Conservation (phyloP, 192 early-diverging fungal species). For the Polychytrium aggregatum region DNA sequence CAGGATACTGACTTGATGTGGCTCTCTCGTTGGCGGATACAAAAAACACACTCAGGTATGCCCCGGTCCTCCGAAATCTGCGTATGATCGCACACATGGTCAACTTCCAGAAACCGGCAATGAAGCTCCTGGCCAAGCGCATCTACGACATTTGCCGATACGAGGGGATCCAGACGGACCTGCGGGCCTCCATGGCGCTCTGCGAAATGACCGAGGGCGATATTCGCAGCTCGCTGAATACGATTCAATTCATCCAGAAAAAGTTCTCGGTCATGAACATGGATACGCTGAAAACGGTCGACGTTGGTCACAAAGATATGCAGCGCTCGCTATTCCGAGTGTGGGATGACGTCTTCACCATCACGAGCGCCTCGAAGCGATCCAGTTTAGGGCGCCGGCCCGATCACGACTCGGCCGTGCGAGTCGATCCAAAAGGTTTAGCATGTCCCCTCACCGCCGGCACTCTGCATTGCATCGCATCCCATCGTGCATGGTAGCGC, state of each 20-base stretch:
- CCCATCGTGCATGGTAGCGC: no score
- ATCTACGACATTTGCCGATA: conserved; percentile 68
- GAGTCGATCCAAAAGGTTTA: no score
- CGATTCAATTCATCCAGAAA: conserved; percentile 53
- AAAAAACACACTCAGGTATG: conserved; percentile 64
- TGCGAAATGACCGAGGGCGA: conserved; percentile 75
- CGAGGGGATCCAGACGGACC: conserved; percentile 64
- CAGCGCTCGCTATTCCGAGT: conserved; percentile 64
- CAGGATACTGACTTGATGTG: no score
- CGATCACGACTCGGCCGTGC: no score
- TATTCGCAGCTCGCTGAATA: conserved; percentile 77
- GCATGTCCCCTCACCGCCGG: no score
- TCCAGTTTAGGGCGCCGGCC: no score
- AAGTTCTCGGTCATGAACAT: conserved; percentile 14
- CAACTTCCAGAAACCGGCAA: conserved; percentile 53
- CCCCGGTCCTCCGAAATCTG: conserved; percentile 74
- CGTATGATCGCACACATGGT: conserved; percentile 63
- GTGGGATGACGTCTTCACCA: conserved; percentile 71
- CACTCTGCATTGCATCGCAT: no score
- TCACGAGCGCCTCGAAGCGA: conserved; percentile 8
- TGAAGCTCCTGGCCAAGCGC: conserved; percentile 53
- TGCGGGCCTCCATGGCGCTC: conserved; percentile 62
- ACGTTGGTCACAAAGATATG: conserved; percentile 71
- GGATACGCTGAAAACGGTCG: conserved; percentile 14
- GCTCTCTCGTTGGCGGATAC: no score